These are phyloP conservation scores for Leishmania turanica DNA, from an alignment of 208 protist genomes.

Conservation along the genomic window DNA sequence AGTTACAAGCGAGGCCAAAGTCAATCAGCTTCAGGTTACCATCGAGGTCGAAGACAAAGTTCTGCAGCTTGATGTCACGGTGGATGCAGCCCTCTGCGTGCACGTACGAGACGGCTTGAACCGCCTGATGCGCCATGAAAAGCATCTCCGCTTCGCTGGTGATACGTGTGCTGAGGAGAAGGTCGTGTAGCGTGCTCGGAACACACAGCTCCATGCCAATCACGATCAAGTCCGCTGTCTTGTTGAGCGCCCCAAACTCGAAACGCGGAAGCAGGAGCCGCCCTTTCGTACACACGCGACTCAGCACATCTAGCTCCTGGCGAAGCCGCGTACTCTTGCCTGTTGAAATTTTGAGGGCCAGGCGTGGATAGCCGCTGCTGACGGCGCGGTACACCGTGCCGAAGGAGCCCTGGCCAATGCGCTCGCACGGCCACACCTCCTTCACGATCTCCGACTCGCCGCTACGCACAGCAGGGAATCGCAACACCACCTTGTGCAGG, in stretches of 20 bases:
- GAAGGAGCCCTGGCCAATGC: slow-evolving; percentile 88
- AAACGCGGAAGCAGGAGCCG: slow-evolving; percentile 84
- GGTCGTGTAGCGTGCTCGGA: slow-evolving; percentile 86
- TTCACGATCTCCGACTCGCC: slow-evolving; percentile 36
- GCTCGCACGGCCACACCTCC: slow-evolving; percentile 69
- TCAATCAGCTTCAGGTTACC: slow-evolving; percentile 92
- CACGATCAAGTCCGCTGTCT: slow-evolving; percentile 73
- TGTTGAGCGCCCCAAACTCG: slow-evolving; percentile 90
- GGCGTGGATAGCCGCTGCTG: slow-evolving; percentile 60
- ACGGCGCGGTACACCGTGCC: slow-evolving; percentile 87
- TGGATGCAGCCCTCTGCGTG: slow-evolving; percentile 90
- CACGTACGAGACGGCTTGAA: slow-evolving; percentile 88
- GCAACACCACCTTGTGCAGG: slow-evolving; percentile 68
- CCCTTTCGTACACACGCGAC: slow-evolving; percentile 83
- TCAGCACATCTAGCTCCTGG: slow-evolving; percentile 83
- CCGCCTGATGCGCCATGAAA: slow-evolving; percentile 91
- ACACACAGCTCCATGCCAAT: slow-evolving; percentile 91
- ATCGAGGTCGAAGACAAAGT: slow-evolving; percentile 90
- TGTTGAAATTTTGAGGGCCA: slow-evolving; percentile 87
- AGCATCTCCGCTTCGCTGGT: slow-evolving; percentile 88
- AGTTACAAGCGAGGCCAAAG: slow-evolving; percentile 86
- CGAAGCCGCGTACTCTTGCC: slow-evolving; percentile 79
- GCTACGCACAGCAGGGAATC: slow-evolving; percentile 54
- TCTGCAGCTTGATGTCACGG: slow-evolving; percentile 93
- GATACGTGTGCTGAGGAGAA: slow-evolving; percentile 75